A percentile compares a stretch with the other conserved stretches of the same genome.
phyloP scores from a whole-genome alignment of 805 yeast genomes.

The Hanseniaspora clermontiae region DNA sequence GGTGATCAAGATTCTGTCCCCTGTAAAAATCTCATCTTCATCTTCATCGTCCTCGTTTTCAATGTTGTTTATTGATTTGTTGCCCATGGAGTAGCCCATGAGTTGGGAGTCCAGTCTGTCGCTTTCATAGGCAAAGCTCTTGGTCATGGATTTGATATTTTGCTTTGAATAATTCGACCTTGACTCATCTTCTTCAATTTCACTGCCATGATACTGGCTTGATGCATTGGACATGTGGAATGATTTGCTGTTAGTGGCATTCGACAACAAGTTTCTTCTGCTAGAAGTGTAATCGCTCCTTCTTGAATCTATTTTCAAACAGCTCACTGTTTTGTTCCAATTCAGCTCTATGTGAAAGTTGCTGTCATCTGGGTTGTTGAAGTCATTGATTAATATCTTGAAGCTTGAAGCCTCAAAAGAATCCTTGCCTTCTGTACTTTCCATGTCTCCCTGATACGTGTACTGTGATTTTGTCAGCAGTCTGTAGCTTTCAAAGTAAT shows the following conservation, averaged over 20 bases:
- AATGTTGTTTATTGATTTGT: background rate
- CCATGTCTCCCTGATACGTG: too few species aligned
- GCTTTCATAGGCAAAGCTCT: background rate
- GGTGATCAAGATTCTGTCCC: constrained; percentile 4
- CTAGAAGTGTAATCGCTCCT: background rate
- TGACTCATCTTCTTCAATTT: constrained; percentile 9
- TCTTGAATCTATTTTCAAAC: background rate
- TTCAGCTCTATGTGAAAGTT: constrained; percentile 8
- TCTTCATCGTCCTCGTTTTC: background rate
- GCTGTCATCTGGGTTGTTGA: constrained; percentile 9
- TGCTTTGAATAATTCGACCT: background rate
- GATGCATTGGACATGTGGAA: background rate
- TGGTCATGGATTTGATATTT: background rate
- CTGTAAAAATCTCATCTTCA: background rate
- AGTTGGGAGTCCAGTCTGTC: background rate
- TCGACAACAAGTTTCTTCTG: background rate
- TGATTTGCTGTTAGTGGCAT: background rate
- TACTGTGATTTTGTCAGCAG: constrained; percentile 8
- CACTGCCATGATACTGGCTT: constrained; percentile 1
- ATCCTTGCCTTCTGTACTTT: background rate
- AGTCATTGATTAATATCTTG: constrained; percentile 6
- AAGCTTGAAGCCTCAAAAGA: constrained; percentile 3
- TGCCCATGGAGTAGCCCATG: background rate
- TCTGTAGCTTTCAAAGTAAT: constrained; percentile 11
- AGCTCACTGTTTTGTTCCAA: constrained; percentile 2